These are phyloP conservation scores for Kwoniella newhampshirensis DNA, from an alignment of 768 basidiomycete species.

Conservation along the genomic window DNA sequence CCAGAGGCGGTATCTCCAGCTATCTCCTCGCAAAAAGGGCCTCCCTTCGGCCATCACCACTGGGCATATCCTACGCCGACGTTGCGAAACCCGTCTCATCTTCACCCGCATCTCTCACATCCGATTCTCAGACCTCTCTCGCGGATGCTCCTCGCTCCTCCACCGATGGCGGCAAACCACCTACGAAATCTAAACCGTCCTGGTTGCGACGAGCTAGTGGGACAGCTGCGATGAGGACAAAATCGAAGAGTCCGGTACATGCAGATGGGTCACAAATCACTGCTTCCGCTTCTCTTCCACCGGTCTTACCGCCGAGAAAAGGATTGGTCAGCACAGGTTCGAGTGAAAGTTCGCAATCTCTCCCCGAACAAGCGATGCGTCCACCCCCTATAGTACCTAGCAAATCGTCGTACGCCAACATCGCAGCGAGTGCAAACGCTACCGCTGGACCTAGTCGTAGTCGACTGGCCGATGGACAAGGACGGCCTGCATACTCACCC, in stretches of 20 bases:
- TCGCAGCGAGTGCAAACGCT: constrained; percentile 10
- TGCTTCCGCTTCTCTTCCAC: constrained; percentile 31
- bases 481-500: constrained; percentile 39
- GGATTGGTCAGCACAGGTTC: constrained; percentile 9
- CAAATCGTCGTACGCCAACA: constrained; percentile 30
- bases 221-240: constrained; percentile 31
- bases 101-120: background rate
- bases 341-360: constrained; percentile 5
- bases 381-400: constrained; percentile 26
- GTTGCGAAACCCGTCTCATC: constrained; percentile 31
- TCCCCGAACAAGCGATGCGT: constrained; percentile 12
- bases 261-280: constrained; percentile 21
- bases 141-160: constrained; percentile 21
- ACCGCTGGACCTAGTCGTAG: constrained; percentile 30
- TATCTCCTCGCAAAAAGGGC: constrained; percentile 35
- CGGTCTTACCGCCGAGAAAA: constrained; percentile 36
- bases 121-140: constrained; percentile 2
- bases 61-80: constrained; percentile 37
- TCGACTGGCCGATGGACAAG: constrained; percentile 34
- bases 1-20: constrained; percentile 20
- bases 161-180: constrained; percentile 21
- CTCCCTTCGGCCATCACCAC: constrained; percentile 44
- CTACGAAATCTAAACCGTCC: constrained; percentile 37
- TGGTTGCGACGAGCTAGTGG: constrained; percentile 43
- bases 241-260: constrained; percentile 30